These are phyloP conservation scores for Penicillium ochrochloron DNA, from an alignment of 495 filamentous ascomycete genomes.

Conservation along the genomic window DNA sequence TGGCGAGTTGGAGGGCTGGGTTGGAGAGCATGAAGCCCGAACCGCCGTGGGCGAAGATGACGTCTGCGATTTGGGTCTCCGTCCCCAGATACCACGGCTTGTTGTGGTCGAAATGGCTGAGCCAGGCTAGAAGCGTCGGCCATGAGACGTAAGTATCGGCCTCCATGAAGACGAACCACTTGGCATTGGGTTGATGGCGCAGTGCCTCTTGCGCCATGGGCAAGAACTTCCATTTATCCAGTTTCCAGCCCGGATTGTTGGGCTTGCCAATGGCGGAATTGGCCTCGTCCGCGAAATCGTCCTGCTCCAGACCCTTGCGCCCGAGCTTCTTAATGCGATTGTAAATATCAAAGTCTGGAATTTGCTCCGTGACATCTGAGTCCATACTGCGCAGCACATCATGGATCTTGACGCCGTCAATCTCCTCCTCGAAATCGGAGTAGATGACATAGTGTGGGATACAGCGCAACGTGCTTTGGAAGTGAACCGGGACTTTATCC, in stretches of 20 bases:
- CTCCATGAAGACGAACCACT: constrained; percentile 74
- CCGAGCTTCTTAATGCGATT: constrained; percentile 49
- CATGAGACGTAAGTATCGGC: constrained; percentile 71
- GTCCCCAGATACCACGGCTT: constrained; percentile 64
- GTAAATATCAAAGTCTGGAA: constrained; percentile 58
- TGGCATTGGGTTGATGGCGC: constrained; percentile 48
- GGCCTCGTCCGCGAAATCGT: constrained; percentile 49
- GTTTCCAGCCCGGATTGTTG: constrained; percentile 57
- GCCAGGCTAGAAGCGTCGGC: constrained; percentile 63
- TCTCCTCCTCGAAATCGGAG: constrained; percentile 57
- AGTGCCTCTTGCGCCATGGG: constrained; percentile 58
- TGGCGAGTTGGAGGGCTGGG: constrained; percentile 52
- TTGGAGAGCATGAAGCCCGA: constrained; percentile 69
- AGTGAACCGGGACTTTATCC: constrained; percentile 53
- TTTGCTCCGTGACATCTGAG: constrained; percentile 35
- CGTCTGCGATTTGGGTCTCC: constrained; percentile 56
- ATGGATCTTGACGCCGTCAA: constrained; percentile 52
- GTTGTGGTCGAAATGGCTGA: constrained; percentile 52
- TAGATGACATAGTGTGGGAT: constrained; percentile 59
- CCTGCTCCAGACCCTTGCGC: constrained; percentile 43
- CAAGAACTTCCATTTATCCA: constrained; percentile 65
- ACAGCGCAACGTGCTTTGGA: constrained; percentile 56
- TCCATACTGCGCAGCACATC: constrained; percentile 54
- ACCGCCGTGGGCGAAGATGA: constrained; percentile 69
- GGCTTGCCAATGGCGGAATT: constrained; percentile 53